phyloP scores from a whole-genome alignment of 768 basidiomycete genomes.

The Termitomyces sp. region DNA sequence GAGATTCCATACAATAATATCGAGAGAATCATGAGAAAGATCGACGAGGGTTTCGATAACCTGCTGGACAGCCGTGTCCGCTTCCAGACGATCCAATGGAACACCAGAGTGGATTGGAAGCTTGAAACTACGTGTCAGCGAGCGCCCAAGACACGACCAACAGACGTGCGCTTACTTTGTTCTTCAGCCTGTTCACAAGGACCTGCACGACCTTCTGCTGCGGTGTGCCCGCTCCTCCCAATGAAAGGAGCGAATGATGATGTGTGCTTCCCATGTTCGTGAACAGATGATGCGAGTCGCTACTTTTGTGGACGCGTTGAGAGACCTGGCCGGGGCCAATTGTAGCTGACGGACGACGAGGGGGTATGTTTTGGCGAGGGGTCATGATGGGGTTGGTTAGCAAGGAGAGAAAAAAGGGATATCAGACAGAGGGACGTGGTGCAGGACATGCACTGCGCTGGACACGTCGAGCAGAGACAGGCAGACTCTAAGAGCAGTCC shows the following conservation, averaged over 20 bases:
- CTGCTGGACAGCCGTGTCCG: conserved; percentile 70
- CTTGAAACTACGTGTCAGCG: conserved; percentile 35
- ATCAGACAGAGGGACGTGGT: conserved; percentile 1
- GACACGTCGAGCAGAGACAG: conserved; percentile 12
- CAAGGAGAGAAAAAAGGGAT: not conserved
- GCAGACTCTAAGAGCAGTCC: conserved; percentile 13
- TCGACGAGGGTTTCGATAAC: conserved; percentile 79
- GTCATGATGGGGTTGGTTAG: conserved; percentile 8
- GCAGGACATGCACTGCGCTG: conserved; percentile 6
- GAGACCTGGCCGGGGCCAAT: conserved; percentile 32
- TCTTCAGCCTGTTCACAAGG: conserved; percentile 75
- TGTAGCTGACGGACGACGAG: conserved; percentile 60
- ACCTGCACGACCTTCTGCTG: conserved; percentile 83
- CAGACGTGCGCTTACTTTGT: conserved; percentile 52
- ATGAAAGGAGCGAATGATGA: conserved; percentile 30
- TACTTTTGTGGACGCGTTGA: conserved; percentile 39
- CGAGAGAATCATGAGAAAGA: conserved; percentile 70
- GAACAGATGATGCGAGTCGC: conserved; percentile 53
- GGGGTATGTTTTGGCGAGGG: conserved; percentile 35
- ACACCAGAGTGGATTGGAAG: conserved; percentile 84
- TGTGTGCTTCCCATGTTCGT: conserved; percentile 16
- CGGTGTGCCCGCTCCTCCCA: conserved; percentile 44
- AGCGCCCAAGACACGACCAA: conserved; percentile 2
- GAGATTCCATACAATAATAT: conserved; percentile 77
- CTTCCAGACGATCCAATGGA: conserved; percentile 68